Base-by-base conservation (phyloP, 768 basidiomycete genomes). In the Rhodotorula toruloides region DNA sequence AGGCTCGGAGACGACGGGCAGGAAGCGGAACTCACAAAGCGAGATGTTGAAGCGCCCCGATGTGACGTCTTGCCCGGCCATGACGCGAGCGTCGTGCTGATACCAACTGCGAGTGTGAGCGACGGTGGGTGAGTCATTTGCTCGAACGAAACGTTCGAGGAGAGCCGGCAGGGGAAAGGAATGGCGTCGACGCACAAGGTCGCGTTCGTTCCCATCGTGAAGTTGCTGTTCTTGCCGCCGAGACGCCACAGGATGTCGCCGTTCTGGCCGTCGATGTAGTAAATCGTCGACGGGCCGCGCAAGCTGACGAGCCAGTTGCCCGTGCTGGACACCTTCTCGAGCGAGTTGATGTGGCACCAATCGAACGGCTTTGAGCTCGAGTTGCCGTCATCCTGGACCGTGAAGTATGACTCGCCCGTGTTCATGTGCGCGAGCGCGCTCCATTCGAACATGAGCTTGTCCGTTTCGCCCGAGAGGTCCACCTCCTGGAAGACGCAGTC, bases 351-450 rank as follows among this genome's bases (percentile, higher is more conserved):
- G n/a, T n/a, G n/a, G n/a, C n/a, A n/a, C n/a, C n/a, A n/a, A n/a
- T n/a, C n/a, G n/a, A n/a, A 73, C 54, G 25, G 73, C 69, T 58
- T 76, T 76, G 60, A 76, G 67, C 54, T 75, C 74, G 46, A 73
- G 49, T 1, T 44, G 12, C 43, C 43, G 2, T 29, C 40, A 7
- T 17, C 22, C 12, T 14, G 8, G 10, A 63, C 19, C 46, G 16
- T 37, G 25, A 69, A 65, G 48, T 73, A 75, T 36, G 74, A 65
- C 39, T 66, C 49, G 14, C n/a, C 32, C 1, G 74, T 68, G 4
- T 68, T 48, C 49, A 76, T 43, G 47, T 75, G 74, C 31, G 74
- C 73, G 13, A 75, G 61, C 25, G 72, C 50, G 31, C 54, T 62
- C 76, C 76, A 76, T 27, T 67, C 70, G 56, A 74, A 76, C 34